Conservation (phyloP, 106 monocot genomes). For the Dendrobium nobile region DNA sequence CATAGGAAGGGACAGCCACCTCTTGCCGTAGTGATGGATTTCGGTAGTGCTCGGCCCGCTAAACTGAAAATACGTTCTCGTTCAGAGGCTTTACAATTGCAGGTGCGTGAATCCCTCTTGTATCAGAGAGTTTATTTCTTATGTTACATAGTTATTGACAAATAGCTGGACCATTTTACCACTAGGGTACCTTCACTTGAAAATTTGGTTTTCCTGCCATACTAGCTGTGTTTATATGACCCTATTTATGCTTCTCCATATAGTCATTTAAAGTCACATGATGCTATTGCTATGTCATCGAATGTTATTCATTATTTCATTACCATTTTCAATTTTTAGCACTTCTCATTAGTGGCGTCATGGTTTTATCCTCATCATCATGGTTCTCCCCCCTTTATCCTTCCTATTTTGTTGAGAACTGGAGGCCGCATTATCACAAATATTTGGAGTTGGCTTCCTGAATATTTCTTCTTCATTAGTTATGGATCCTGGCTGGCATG, state of each 20-base stretch:
- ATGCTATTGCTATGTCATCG: not conserved
- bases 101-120: conserved; percentile 31
- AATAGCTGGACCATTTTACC: no score
- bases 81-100: conserved; percentile 79
- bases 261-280: not conserved
- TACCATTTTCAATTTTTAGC: not conserved
- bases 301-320: not conserved
- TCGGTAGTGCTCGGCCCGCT: conserved; percentile 84
- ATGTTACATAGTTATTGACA: not conserved
- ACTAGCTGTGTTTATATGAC: not conserved
- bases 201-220: not conserved
- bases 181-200: no score
- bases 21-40: conserved; percentile 94
- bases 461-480: no score
- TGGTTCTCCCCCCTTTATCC: no score
- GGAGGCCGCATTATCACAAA: no score
- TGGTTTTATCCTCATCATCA: no score
- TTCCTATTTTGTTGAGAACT: no score
- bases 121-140: not conserved
- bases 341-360: not conserved
- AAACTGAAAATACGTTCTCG: conserved; percentile 78
- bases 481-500: no score
- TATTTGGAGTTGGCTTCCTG: no score
- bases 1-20: conserved; percentile 69
- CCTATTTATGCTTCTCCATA: not conserved